Evolutionary conservation across 2,329 filamentous ascomycete genomes (phyloP).

Genomic region (Aurifilum marmelostoma): DNA sequence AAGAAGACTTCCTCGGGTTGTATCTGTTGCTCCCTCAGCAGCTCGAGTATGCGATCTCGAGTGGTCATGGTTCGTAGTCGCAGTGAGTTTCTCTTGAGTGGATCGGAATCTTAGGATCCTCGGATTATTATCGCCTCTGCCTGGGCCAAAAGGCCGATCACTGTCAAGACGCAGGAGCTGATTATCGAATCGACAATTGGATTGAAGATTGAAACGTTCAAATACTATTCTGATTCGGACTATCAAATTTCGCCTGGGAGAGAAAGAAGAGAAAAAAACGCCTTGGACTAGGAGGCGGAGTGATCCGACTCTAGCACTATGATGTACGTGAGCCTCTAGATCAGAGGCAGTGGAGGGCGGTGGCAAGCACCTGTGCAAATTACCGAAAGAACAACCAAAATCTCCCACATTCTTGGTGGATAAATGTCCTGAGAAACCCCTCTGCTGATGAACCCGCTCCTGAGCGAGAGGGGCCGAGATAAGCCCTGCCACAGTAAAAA

Average conservation of each 20-base stretch:
- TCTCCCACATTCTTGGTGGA: background rate
- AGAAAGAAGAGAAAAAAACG: background rate
- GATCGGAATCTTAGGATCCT: background rate
- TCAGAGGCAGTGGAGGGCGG: background rate
- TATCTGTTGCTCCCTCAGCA: slow-evolving; percentile 13
- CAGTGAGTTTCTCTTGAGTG: too few relatives aligned
- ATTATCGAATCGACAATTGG: background rate
- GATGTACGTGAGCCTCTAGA: slow-evolving; percentile 2
- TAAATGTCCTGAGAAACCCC: background rate
- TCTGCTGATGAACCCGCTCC: background rate
- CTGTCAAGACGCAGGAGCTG: background rate
- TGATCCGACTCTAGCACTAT: background rate
- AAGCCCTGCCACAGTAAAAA: background rate
- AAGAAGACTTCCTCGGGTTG: slow-evolving; percentile 18
- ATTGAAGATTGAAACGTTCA: background rate
- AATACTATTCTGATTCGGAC: background rate
- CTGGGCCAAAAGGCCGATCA: background rate
- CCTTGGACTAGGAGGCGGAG: background rate
- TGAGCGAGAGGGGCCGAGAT: background rate
- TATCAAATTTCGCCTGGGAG: background rate
- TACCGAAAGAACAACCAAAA: background rate
- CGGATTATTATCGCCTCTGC: background rate
- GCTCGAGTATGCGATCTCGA: background rate
- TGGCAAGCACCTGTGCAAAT: background rate
- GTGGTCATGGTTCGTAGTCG: background rate